These are phyloP conservation scores for Aureobasidium sp. DNA, from an alignment of 2,329 filamentous ascomycete genomes.

Conservation along the genomic window DNA sequence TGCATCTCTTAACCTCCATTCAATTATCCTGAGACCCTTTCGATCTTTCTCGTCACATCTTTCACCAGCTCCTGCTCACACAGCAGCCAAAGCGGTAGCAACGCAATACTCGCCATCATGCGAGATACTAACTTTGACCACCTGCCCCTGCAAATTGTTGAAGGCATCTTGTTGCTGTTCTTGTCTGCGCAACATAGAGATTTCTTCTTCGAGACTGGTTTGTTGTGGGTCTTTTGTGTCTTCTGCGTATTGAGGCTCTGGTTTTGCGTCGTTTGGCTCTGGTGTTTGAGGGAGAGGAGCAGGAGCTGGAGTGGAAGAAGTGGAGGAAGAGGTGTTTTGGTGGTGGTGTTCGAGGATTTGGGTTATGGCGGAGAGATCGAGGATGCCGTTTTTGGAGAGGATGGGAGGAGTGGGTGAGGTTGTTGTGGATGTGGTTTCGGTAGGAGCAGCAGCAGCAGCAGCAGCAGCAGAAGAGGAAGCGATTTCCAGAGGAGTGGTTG, in stretches of 20 bases:
- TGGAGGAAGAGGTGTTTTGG: neutral
- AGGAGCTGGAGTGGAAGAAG: neutral
- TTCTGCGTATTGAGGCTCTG: neutral
- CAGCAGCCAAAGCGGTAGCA: slow-evolving; percentile 53
- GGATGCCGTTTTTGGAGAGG: neutral
- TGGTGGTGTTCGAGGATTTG: neutral
- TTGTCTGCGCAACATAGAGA: neutral
- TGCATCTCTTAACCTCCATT: too few relatives aligned
- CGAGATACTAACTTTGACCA: slow-evolving; percentile 71
- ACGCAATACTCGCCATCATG: slow-evolving; percentile 69
- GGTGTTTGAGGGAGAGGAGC: neutral
- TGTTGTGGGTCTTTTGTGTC: neutral
- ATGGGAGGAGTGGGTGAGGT: neutral
- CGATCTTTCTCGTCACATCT: too few relatives aligned
- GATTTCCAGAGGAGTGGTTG: neutral
- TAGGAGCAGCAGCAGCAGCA: neutral
- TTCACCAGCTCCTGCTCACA: neutral
- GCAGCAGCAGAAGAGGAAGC: neutral
- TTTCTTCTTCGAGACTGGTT: neutral
- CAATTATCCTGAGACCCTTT: too few relatives aligned
- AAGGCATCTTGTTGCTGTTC: neutral
- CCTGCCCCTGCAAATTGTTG: slow-evolving; percentile 34
- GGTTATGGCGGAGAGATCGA: neutral
- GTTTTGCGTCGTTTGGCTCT: neutral
- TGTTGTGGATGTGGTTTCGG: too few relatives aligned